phyloP scores from a whole-genome alignment of 495 filamentous ascomycete genomes.

The Lichenothelia convexa region DNA sequence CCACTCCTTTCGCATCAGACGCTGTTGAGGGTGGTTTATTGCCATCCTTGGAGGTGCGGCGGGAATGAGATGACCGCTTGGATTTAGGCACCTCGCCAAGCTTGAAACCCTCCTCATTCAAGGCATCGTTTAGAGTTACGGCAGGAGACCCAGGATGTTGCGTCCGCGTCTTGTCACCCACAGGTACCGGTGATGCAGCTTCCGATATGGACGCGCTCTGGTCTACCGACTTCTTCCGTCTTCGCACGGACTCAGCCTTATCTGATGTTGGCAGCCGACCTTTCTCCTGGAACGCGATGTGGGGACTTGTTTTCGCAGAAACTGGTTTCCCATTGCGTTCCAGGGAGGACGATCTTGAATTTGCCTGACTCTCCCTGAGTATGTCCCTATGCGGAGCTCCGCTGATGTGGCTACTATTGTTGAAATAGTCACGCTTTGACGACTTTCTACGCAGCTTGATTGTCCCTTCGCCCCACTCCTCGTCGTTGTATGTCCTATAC shows the following conservation, averaged over 20 bases:
- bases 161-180: conserved; percentile 21
- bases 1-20: too few species aligned
- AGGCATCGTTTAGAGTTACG: conserved; percentile 5
- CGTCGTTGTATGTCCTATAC: conserved; percentile 6
- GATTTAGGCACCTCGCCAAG: conserved; percentile 60
- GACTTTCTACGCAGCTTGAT: not conserved
- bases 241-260: conserved; percentile 21
- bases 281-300: conserved; percentile 86
- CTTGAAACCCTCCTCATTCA: conserved; percentile 40
- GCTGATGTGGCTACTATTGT: conserved; percentile 5
- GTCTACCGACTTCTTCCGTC: conserved; percentile 27
- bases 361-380: conserved; percentile 19
- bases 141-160: conserved; percentile 15
- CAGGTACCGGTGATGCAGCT: conserved; percentile 21
- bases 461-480: conserved; percentile 2
- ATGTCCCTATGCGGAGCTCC: conserved; percentile 13
- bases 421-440: conserved; percentile 30
- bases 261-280: conserved; percentile 38
- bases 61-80: too few species aligned
- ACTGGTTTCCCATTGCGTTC: conserved; percentile 20
- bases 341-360: conserved; percentile 36
- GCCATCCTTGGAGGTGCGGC: too few species aligned
- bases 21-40: too few species aligned
- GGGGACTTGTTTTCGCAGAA: conserved; percentile 45
- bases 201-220: conserved; percentile 7